Base-by-base conservation (phyloP, 2,329 filamentous ascomycete genomes). In the Ceratocystiopsis brevicomis region DNA sequence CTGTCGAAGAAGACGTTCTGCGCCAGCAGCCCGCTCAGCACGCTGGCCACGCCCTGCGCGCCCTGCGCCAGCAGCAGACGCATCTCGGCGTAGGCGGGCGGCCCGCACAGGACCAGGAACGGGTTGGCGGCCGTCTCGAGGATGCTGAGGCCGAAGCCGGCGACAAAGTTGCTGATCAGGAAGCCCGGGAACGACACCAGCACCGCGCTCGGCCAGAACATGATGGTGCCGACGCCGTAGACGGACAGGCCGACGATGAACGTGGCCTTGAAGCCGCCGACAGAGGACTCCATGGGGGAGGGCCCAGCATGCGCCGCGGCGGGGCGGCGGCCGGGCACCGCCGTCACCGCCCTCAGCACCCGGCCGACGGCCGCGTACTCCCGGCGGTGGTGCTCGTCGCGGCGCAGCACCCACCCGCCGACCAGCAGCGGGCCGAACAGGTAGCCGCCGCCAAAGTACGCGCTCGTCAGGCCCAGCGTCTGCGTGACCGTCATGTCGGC, bases 161-260 rank as follows among this genome's bases (percentile, higher is more conserved):
- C 56, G 42, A 60, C 53, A 51, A 74, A 73, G 49, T 71, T 73
- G 45, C 66, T 67, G 9, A 65, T 71, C 49, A 71, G 76, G 58
- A 75, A 76, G 19, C 73, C 72, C 3, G 67, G 69, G 50, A 76
- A 76, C 1, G 64, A 68, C 10, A 61, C 58, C 43, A 73, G 62
- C 4, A 74, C 56, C 9, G 68, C 65, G 32, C 66, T 69, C 1
- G 72, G 72, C 72, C 70, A 76, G 46, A 73, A 71, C 40, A 73
- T 57, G 25, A 76, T 57, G 25, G 67, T 66, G n/a, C 69, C 71
- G 17, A 75, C 57, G 9, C 68, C 69, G 47, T 72, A 70, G 8
- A 76, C 58, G 35, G 56, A 61, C 1, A 76, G 63, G 1, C 73
- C 72, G 15, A 71, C 68, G 53, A 82, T 80, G 56, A 82, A 81